phyloP scores from a whole-genome alignment of 805 yeast genomes.

The Saccharomycopsis fermentans region DNA sequence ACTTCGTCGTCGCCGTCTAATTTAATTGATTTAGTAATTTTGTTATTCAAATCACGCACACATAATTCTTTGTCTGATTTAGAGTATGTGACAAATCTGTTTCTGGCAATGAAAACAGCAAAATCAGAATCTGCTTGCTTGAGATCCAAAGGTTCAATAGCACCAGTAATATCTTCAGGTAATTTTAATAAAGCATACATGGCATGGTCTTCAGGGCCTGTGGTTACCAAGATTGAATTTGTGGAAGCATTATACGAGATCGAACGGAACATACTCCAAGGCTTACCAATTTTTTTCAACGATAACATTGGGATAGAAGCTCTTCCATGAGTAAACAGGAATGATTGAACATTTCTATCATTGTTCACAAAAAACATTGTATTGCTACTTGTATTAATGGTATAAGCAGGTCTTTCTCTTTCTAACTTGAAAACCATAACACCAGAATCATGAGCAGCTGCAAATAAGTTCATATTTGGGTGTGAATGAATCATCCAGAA shows the following conservation, averaged over 20 bases:
- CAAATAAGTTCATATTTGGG: slow-evolving; percentile 85
- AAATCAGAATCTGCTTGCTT: slow-evolving; percentile 72
- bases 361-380: slow-evolving; percentile 65
- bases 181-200: slow-evolving; percentile 64
- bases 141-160: slow-evolving; percentile 82
- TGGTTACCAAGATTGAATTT: slow-evolving; percentile 71
- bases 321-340: slow-evolving; percentile 55
- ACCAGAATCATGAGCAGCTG: slow-evolving; percentile 95
- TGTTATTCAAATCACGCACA: slow-evolving; percentile 73
- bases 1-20: slow-evolving; percentile 46
- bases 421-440: slow-evolving; percentile 96
- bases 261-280: slow-evolving; percentile 79
- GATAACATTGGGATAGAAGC: slow-evolving; percentile 71
- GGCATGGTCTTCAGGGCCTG: slow-evolving; percentile 59
- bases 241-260: slow-evolving; percentile 90
- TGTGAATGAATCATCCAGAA: slow-evolving; percentile 90
- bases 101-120: slow-evolving; percentile 90
- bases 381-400: slow-evolving; percentile 49
- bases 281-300: slow-evolving; percentile 71
- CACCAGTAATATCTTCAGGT: slow-evolving; percentile 72
- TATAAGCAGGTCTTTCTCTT: slow-evolving; percentile 93
- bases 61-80: slow-evolving; percentile 58
- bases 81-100: slow-evolving; percentile 78
- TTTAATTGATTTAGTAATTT: slow-evolving; percentile 71
- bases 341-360: slow-evolving; percentile 79